Conservation (phyloP, 2,329 filamentous ascomycete genomes). For the Macrophomina tecta region DNA sequence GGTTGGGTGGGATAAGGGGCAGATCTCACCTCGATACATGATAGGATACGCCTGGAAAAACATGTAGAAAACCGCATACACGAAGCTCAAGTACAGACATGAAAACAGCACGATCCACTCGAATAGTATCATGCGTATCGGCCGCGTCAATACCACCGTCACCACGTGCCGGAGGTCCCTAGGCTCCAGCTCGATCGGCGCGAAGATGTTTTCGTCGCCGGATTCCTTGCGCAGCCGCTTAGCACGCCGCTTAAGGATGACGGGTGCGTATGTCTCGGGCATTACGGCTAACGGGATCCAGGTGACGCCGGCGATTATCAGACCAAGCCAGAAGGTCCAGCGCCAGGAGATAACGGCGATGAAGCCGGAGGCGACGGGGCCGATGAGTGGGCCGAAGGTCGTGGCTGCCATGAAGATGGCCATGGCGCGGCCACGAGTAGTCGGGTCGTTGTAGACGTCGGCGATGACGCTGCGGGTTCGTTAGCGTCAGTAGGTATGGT, state of each 20-base stretch:
- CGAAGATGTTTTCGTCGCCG: conserved; percentile 59
- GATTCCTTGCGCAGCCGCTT: conserved; percentile 62
- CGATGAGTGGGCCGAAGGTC: conserved; percentile 56
- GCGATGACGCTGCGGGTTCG: conserved; percentile 60
- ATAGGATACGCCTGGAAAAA: conserved; percentile 76
- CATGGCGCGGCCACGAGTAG: conserved; percentile 65
- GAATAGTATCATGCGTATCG: conserved; percentile 73
- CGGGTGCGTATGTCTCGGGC: conserved; percentile 57
- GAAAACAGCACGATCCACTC: conserved; percentile 76
- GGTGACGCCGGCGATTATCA: conserved; percentile 70
- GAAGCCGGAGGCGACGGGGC: conserved; percentile 68
- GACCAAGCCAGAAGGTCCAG: conserved; percentile 73
- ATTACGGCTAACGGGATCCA: conserved; percentile 67
- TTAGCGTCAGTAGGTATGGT: background rate
- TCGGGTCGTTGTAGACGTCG: conserved; percentile 66
- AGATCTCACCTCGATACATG: conserved; percentile 62
- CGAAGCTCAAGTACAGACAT: conserved; percentile 70
- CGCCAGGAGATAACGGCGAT: conserved; percentile 68
- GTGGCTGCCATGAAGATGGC: conserved; percentile 71
- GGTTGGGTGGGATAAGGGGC: background rate
- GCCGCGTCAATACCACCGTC: conserved; percentile 73
- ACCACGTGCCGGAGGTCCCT: conserved; percentile 64
- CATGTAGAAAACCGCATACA: conserved; percentile 72
- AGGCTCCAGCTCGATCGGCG: conserved; percentile 68
- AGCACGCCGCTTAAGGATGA: conserved; percentile 60